Evolutionary conservation across 345 rosid genomes (phyloP).

Genomic region (Euphorbia tirucalli): DNA sequence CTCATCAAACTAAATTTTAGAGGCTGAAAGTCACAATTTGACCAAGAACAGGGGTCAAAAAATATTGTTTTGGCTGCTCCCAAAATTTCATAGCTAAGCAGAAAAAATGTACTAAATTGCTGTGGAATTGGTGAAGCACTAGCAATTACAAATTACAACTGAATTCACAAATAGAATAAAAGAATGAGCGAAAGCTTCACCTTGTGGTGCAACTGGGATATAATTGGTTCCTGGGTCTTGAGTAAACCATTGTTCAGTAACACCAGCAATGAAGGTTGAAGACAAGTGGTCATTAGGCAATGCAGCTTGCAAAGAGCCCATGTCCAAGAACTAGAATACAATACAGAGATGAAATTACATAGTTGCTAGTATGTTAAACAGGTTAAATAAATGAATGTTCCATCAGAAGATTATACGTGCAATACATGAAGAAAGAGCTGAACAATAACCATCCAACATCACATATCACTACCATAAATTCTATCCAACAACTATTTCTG

Average conservation of each 20-base stretch:
- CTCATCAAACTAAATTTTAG: no score
- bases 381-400: not conserved
- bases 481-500: not conserved
- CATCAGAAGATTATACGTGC: not conserved
- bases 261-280: slow-evolving; percentile 46
- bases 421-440: not conserved
- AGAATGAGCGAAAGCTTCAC: slow-evolving; percentile 25
- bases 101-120: not conserved
- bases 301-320: slow-evolving; percentile 67
- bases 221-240: slow-evolving; percentile 43
- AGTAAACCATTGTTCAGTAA: slow-evolving; percentile 63
- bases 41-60: no score
- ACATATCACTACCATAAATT: not conserved
- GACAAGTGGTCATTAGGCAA: slow-evolving; percentile 57
- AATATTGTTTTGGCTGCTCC: no score
- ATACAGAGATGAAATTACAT: slow-evolving; percentile 20
- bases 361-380: not conserved
- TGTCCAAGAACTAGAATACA: slow-evolving; percentile 69
- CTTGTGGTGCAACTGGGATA: slow-evolving; percentile 60
- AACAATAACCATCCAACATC: not conserved
- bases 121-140: no score
- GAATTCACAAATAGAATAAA: not conserved
- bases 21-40: no score
- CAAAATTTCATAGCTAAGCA: not conserved
- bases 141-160: not conserved